A percentile compares a stretch with the other conserved stretches of the same genome.
These are phyloP conservation scores for Vigna trinervia DNA, from an alignment of 306 rosid species.

Conservation along the genomic window DNA sequence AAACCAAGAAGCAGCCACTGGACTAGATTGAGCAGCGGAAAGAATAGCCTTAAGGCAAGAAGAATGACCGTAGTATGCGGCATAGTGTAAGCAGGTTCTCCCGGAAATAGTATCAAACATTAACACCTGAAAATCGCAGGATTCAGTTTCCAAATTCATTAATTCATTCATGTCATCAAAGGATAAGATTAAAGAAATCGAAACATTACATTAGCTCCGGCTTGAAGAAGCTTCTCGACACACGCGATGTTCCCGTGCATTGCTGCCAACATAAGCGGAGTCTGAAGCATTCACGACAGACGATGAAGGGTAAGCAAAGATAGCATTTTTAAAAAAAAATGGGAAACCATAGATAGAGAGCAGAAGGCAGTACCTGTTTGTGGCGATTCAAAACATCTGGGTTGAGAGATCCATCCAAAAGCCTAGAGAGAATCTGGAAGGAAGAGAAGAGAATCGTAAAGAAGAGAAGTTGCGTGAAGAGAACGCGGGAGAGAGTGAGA, in stretches of 20 bases:
- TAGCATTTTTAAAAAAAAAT: background rate
- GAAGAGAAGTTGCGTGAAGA: background rate
- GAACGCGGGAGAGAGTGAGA: slow-evolving; percentile 1
- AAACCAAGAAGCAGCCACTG: slow-evolving; percentile 88
- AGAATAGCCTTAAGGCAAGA: slow-evolving; percentile 83
- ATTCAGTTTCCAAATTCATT: slow-evolving; percentile 23
- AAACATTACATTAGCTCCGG: slow-evolving; percentile 74
- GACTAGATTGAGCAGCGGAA: slow-evolving; percentile 76
- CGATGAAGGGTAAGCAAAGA: slow-evolving; percentile 21
- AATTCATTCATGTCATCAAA: background rate
- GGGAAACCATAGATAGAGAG: background rate
- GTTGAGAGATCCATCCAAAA: slow-evolving; percentile 70
- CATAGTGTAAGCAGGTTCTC: slow-evolving; percentile 94
- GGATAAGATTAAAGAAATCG: background rate
- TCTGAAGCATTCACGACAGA: slow-evolving; percentile 55
- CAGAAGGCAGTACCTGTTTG: slow-evolving; percentile 63
- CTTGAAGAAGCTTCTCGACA: slow-evolving; percentile 75
- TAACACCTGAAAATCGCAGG: slow-evolving; percentile 58
- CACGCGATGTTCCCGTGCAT: slow-evolving; percentile 85
- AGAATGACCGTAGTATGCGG: slow-evolving; percentile 84
- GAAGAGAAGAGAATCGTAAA: background rate
- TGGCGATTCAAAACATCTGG: slow-evolving; percentile 89
- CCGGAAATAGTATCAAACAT: slow-evolving; percentile 82
- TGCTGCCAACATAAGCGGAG: slow-evolving; percentile 94
- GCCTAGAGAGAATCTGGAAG: slow-evolving; percentile 69